These are phyloP conservation scores for Nectriaceae sp. DNA, from an alignment of 2,329 filamentous ascomycete species.

Conservation along the genomic window DNA sequence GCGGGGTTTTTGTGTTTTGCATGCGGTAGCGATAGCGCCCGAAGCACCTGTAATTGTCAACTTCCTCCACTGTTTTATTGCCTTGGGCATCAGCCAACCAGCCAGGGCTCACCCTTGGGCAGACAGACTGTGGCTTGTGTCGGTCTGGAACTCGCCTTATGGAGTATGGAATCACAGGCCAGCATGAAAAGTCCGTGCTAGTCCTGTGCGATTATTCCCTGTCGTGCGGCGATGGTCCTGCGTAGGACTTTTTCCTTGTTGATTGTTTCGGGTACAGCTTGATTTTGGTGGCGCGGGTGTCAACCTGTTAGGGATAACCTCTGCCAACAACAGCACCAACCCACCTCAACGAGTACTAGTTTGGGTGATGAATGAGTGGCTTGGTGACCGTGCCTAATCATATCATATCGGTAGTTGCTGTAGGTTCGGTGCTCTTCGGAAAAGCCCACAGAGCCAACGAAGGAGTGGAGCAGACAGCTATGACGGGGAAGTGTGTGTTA, in stretches of 20 bases:
- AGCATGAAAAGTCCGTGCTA: neutral
- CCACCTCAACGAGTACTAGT: no score
- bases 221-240: neutral
- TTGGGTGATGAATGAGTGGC: no score
- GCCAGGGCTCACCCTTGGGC: neutral
- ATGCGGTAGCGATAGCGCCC: neutral
- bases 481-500: no score
- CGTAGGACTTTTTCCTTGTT: neutral
- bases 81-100: neutral
- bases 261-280: no score
- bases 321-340: no score
- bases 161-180: neutral
- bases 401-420: no score
- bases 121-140: neutral
- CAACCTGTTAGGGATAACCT: no score
- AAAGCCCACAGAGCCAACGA: no score
- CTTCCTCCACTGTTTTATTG: neutral
- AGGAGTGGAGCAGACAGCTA: no score
- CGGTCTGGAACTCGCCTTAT: neutral
- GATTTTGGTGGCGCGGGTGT: neutral
- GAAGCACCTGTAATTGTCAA: neutral
- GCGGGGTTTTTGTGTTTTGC: conserved; percentile 3
- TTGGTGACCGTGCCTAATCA: no score
- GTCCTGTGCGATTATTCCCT: neutral
- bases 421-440: no score